A percentile compares a stretch with the other conserved stretches of the same genome.
Conservation (phyloP, 2,329 filamentous ascomycete genomes). For the Coniochaeta sp. region DNA sequence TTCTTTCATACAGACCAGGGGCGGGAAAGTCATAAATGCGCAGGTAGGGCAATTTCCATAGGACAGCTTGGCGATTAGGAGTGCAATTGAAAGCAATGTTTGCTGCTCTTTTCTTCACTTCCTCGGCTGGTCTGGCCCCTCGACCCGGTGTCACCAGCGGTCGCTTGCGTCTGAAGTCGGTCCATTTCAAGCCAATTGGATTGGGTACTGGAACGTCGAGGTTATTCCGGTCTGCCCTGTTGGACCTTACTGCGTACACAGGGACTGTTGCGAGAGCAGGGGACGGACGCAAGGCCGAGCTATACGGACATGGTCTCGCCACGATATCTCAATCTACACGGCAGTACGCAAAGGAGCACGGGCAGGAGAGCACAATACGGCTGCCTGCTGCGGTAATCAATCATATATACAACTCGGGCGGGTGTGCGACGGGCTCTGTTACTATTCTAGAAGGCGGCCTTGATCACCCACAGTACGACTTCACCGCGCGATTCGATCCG, state of each 20-base stretch:
- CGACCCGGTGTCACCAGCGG: neutral
- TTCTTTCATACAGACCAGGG: conserved; percentile 19
- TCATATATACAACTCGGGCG: neutral
- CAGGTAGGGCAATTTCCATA: conserved; percentile 30
- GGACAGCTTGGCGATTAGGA: conserved; percentile 42
- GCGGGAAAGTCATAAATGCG: conserved; percentile 26
- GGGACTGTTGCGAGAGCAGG: neutral
- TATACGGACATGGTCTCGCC: neutral
- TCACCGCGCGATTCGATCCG: neutral
- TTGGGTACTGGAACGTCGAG: no score
- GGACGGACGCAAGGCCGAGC: neutral
- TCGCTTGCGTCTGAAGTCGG: neutral
- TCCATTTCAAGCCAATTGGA: neutral
- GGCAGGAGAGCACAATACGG: neutral
- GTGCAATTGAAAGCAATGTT: conserved; percentile 32
- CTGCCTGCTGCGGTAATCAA: neutral
- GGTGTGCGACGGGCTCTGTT: neutral
- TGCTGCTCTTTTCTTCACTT: conserved; percentile 5
- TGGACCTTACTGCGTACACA: neutral
- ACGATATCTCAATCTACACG: neutral
- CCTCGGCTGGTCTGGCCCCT: neutral
- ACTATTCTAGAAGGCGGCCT: neutral
- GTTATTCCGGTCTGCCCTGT: neutral
- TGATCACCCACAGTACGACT: neutral
- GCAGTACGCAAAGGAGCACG: neutral